Evolutionary conservation across 2,329 filamentous ascomycete genomes (phyloP).

Genomic region (Pseudogymnoascus pannorum): DNA sequence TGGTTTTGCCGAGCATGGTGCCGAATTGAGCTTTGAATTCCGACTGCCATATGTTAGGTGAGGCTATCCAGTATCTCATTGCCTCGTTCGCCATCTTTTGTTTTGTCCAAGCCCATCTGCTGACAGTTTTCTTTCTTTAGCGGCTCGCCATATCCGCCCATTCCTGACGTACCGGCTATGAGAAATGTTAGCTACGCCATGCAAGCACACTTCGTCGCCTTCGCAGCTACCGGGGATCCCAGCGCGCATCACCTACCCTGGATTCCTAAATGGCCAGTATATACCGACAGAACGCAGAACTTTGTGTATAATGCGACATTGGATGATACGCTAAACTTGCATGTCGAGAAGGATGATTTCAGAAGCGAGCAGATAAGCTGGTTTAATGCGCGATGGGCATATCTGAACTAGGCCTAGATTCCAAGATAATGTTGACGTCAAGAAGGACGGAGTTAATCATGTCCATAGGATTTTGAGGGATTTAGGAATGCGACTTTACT

Average conservation of each 20-base stretch:
- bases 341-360: conserved; percentile 10
- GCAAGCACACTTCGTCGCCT: conserved; percentile 12
- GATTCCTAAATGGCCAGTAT: conserved; percentile 5
- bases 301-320: conserved; percentile 12
- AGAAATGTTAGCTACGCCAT: conserved; percentile 13
- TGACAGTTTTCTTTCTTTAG: background rate
- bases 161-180: conserved; percentile 12
- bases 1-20: conserved; percentile 13
- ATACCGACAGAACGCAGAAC: background rate
- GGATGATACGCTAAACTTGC: conserved; percentile 7
- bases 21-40: conserved; percentile 12
- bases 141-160: conserved; percentile 9
- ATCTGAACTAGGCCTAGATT: background rate
- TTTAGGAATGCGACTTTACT: background rate
- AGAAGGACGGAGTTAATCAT: background rate
- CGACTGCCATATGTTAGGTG: conserved; percentile 10
- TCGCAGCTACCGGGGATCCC: conserved; percentile 9
- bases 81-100: too few species aligned
- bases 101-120: background rate
- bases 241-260: conserved; percentile 9
- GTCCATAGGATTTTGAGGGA: background rate
- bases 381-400: conserved; percentile 42
- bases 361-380: background rate
- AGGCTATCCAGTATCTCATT: background rate
- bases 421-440: background rate